Evolutionary conservation across 2,329 filamentous ascomycete genomes (phyloP).

Genomic region (Arthrobotrys iridis): DNA sequence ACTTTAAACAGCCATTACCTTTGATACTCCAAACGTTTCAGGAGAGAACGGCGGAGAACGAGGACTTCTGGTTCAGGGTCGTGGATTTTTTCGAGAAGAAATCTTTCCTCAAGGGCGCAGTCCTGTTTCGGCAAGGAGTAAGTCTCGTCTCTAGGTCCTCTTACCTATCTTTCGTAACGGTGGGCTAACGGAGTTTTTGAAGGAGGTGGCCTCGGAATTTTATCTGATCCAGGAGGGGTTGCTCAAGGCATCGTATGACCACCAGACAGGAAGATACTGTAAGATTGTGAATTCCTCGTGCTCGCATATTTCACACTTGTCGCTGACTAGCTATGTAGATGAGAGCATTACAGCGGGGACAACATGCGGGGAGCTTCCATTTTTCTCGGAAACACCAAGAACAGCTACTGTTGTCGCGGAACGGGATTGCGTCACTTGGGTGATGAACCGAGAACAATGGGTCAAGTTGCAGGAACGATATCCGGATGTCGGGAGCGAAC

Average conservation of each 20-base stretch:
- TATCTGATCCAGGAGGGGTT: slow-evolving; percentile 91
- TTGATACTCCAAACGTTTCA: slow-evolving; percentile 96
- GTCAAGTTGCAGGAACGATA: slow-evolving; percentile 75
- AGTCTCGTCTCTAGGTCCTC: slow-evolving; percentile 1
- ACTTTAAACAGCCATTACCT: slow-evolving; percentile 87
- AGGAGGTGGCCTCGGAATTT: slow-evolving; percentile 79
- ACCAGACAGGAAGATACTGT: slow-evolving; percentile 82
- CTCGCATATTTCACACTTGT: not conserved
- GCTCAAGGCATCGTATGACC: slow-evolving; percentile 85
- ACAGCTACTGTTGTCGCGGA: slow-evolving; percentile 89
- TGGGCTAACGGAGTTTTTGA: slow-evolving; percentile 4
- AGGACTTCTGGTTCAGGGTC: slow-evolving; percentile 93
- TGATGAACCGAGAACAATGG: slow-evolving; percentile 78
- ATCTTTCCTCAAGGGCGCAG: slow-evolving; percentile 74
- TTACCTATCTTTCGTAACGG: not conserved
- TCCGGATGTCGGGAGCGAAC: slow-evolving; percentile 80
- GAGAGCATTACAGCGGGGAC: slow-evolving; percentile 64
- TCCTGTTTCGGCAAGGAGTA: slow-evolving; percentile 77
- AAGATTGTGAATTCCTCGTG: not conserved
- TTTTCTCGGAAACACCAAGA: slow-evolving; percentile 88
- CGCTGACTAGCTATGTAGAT: slow-evolving; percentile 34
- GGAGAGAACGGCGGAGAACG: slow-evolving; percentile 82
- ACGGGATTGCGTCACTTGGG: slow-evolving; percentile 82
- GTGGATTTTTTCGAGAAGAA: slow-evolving; percentile 78
- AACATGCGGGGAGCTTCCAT: slow-evolving; percentile 93